A percentile compares a stretch with the other conserved stretches of the same genome.
Conservation (phyloP, 176 grass and related monocot species). For the Typha latifolia region DNA sequence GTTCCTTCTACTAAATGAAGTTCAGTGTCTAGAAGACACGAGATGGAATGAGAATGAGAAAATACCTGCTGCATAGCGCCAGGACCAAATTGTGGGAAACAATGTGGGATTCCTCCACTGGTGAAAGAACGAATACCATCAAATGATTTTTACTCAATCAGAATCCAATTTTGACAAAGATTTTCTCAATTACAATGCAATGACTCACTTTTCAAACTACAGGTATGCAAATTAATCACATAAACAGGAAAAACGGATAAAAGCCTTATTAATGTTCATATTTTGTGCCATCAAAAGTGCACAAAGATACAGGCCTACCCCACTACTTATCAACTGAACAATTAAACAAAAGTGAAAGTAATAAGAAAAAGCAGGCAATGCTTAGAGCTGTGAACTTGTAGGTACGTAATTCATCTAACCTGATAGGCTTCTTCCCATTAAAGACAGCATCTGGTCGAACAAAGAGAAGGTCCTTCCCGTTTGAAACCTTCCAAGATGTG, state of each 20-base stretch:
- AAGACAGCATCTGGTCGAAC: slow-evolving; percentile 93
- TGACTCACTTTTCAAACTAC: background rate
- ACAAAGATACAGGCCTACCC: no score
- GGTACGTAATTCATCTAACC: slow-evolving; percentile 26
- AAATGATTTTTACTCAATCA: background rate
- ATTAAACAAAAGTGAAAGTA: no score
- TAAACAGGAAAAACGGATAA: background rate
- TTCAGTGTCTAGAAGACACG: background rate
- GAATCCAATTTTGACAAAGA: background rate
- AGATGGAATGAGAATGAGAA: background rate
- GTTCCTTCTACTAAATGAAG: background rate
- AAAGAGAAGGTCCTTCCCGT: slow-evolving; percentile 78
- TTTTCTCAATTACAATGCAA: background rate
- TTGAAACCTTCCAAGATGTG: slow-evolving; percentile 79
- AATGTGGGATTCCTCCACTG: slow-evolving; percentile 98
- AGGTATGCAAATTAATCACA: background rate
- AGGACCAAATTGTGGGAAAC: slow-evolving; percentile 95
- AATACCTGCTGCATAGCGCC: slow-evolving; percentile 81
- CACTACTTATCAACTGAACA: no score
- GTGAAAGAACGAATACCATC: slow-evolving; percentile 23
- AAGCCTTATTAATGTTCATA: no score
- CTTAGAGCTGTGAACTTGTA: slow-evolving; percentile 12
- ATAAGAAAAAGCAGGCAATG: slow-evolving; percentile 9
- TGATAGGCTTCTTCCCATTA: slow-evolving; percentile 92
- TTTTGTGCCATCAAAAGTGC: no score